Percentiles rank a stretch among this genome's conserved stretches.
Evolutionary conservation across 306 rosid genomes (phyloP).

Genomic region (Potentilla sterilis): DNA sequence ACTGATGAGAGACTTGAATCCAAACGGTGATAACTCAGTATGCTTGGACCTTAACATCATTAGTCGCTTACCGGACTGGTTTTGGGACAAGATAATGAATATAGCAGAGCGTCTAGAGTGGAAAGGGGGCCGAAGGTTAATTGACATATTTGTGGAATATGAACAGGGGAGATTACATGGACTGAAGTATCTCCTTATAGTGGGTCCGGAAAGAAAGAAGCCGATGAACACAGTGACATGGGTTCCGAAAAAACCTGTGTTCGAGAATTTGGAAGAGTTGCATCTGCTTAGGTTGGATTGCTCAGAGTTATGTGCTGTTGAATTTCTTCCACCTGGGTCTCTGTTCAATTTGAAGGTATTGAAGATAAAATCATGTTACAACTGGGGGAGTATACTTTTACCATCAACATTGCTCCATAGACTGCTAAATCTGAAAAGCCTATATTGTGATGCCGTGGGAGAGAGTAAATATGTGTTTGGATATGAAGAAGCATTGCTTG

Average conservation of each 20-base stretch:
- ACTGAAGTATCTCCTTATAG: background rate
- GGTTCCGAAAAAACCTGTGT: background rate
- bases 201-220: too few species aligned
- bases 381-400: background rate
- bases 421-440: background rate
- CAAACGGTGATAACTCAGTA: background rate
- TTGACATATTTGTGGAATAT: background rate
- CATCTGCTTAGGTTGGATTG: accelerated
- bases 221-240: background rate
- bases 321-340: too few species aligned
- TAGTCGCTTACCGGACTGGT: background rate
- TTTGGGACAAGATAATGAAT: background rate
- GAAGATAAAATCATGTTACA: accelerated
- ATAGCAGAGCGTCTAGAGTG: background rate
- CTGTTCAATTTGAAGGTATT: background rate
- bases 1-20: too few species aligned
- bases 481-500: background rate
- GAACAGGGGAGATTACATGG: background rate
- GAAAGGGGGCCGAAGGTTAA: background rate
- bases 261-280: background rate
- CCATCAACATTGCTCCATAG: background rate
- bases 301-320: background rate
- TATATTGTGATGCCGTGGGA: accelerated
- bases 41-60: background rate
- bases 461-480: background rate